Evolutionary conservation across 2,329 filamentous ascomycete species (phyloP).

Genomic region (Epichloe glyceriae): DNA sequence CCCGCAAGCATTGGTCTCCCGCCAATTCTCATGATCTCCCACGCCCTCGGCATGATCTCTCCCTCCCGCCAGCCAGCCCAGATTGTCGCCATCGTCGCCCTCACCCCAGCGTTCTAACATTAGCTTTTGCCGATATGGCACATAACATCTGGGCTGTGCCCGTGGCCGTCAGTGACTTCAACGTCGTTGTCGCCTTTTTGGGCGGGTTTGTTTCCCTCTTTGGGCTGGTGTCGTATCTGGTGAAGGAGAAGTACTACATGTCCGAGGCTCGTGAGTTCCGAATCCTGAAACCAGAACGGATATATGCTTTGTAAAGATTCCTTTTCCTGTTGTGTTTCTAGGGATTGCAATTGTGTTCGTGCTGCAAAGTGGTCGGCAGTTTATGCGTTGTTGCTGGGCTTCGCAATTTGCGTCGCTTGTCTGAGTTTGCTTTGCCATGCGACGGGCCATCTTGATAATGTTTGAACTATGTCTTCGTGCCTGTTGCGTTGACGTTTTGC

Average conservation of each 20-base stretch:
- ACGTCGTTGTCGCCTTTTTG: constrained; percentile 66
- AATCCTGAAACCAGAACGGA: background rate
- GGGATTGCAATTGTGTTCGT: no score
- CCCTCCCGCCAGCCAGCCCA: constrained; percentile 1
- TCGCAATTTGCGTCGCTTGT: no score
- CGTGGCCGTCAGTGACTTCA: constrained; percentile 62
- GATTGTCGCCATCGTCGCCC: background rate
- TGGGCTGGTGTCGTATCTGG: constrained; percentile 75
- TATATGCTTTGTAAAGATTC: no score
- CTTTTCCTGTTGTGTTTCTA: no score
- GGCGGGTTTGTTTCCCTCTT: constrained; percentile 88
- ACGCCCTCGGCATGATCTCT: constrained; percentile 5
- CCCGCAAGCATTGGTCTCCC: background rate
- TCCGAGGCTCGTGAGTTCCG: constrained; percentile 67
- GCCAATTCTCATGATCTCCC: background rate
- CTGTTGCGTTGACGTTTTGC: no score
- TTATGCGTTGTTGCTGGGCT: no score
- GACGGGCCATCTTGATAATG: no score
- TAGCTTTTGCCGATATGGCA: constrained; percentile 10
- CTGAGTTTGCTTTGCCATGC: no score
- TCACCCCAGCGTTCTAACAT: constrained; percentile 11
- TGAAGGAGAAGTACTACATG: constrained; percentile 83
- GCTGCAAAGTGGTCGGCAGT: no score
- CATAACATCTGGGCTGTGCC: constrained; percentile 20
- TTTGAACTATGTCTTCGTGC: no score